A percentile compares a stretch with the other conserved stretches of the same genome.
Evolutionary conservation across 306 rosid species (phyloP).

Genomic region (Arachis stenosperma): DNA sequence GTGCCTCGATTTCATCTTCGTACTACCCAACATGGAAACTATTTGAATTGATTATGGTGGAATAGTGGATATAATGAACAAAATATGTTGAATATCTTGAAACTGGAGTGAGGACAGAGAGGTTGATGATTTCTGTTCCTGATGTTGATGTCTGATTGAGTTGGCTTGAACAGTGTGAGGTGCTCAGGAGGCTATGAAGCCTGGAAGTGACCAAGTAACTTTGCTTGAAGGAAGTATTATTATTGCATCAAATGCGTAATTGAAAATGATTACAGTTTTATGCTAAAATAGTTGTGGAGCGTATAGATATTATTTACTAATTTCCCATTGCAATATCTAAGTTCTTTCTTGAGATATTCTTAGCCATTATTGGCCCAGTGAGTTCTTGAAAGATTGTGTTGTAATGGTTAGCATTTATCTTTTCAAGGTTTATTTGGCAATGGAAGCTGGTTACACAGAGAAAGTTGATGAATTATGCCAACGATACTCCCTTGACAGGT

Average conservation of each 20-base stretch:
- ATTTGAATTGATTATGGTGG: conserved; percentile 24
- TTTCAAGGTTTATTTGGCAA: conserved; percentile 86
- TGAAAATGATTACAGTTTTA: not conserved
- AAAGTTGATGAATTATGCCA: conserved; percentile 87
- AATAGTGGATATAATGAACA: conserved; percentile 1
- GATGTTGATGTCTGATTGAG: not conserved
- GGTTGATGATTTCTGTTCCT: not conserved
- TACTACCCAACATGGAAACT: not conserved
- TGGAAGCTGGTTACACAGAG: conserved; percentile 97
- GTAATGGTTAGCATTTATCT: conserved; percentile 18
- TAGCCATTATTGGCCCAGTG: conserved; percentile 6
- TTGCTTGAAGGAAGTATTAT: not conserved
- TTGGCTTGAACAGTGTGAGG: conserved; percentile 14
- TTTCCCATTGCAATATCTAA: conserved; percentile 20
- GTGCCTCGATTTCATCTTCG: conserved; percentile 3
- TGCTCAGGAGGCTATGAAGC: not conserved
- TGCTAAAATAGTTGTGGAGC: not conserved
- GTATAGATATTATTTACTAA: not conserved
- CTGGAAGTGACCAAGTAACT: not conserved
- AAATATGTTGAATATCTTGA: conserved; percentile 19
- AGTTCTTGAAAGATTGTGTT: conserved; percentile 13
- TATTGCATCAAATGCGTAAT: conserved; percentile 10
- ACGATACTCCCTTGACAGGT: conserved; percentile 75
- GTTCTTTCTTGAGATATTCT: conserved; percentile 19
- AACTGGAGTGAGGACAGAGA: not conserved